Evolutionary conservation across 306 rosid genomes (phyloP).

Genomic region (Castanea sativa): DNA sequence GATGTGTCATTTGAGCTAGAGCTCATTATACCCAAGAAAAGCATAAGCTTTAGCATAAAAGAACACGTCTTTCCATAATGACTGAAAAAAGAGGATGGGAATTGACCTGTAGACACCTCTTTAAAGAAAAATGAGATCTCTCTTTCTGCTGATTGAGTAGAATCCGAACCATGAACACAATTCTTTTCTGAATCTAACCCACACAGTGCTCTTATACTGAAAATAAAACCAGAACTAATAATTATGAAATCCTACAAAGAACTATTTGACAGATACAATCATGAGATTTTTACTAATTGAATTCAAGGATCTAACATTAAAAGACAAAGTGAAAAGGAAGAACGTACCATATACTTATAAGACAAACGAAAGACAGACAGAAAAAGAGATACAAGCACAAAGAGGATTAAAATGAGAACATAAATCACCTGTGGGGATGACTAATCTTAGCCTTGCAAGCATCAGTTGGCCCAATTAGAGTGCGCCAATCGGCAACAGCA

Average conservation of each 20-base stretch:
- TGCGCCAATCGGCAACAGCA: constrained; percentile 87
- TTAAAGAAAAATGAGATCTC: constrained; percentile 77
- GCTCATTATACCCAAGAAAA: neutral
- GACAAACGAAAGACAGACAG: neutral
- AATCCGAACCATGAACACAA: constrained; percentile 90
- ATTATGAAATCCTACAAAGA: constrained; percentile 18
- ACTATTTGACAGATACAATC: constrained; percentile 9
- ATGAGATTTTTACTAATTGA: constrained; percentile 5
- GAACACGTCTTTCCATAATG: neutral
- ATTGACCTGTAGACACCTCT: constrained; percentile 54
- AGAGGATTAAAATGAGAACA: constrained; percentile 16
- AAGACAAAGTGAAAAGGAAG: constrained; percentile 1
- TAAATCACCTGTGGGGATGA: constrained; percentile 74
- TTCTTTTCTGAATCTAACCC: constrained; percentile 62
- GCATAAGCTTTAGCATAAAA: neutral
- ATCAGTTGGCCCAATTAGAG: constrained; percentile 93
- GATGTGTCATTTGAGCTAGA: no score
- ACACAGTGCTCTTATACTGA: constrained; percentile 80
- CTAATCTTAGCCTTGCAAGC: constrained; percentile 72
- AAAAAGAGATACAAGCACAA: neutral
- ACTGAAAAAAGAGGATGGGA: neutral
- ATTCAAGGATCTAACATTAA: neutral
- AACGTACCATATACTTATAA: neutral
- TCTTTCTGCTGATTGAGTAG: constrained; percentile 65
- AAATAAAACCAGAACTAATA: constrained; percentile 13